Conservation (phyloP, 2,329 filamentous ascomycete genomes). For the Xylariaceae sp. region DNA sequence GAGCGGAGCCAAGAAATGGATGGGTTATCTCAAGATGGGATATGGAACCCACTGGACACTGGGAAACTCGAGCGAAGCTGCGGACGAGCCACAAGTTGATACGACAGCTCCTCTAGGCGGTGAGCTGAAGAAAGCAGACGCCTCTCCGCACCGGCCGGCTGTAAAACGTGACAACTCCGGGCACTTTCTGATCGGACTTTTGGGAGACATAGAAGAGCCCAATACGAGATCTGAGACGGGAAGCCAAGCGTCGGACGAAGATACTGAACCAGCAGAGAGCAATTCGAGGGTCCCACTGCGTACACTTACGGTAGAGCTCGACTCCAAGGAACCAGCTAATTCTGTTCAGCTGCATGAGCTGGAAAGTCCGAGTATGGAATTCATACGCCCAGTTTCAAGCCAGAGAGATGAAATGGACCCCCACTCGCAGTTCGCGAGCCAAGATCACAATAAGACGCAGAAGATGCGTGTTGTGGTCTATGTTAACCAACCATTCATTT, state of each 20-base stretch:
- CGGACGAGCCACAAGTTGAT: slow-evolving; percentile 10
- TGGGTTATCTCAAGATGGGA: slow-evolving; percentile 63
- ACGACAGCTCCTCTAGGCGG: not conserved
- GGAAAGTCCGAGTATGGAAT: slow-evolving; percentile 35
- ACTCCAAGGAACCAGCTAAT: slow-evolving; percentile 41
- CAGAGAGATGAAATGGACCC: slow-evolving; percentile 18
- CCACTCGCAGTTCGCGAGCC: slow-evolving; percentile 36
- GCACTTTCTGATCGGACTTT: slow-evolving; percentile 64
- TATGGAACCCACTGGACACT: slow-evolving; percentile 65
- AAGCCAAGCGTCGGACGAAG: slow-evolving; percentile 18
- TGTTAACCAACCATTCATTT: slow-evolving; percentile 71
- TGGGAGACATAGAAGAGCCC: slow-evolving; percentile 57
- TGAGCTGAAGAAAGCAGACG: not conserved
- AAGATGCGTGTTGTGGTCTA: slow-evolving; percentile 69
- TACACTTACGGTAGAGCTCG: slow-evolving; percentile 64
- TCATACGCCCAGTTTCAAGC: slow-evolving; percentile 14
- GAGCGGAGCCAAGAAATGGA: slow-evolving; percentile 50
- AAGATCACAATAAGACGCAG: slow-evolving; percentile 51
- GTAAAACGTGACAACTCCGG: slow-evolving; percentile 29
- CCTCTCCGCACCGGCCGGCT: not conserved
- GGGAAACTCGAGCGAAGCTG: slow-evolving; percentile 25
- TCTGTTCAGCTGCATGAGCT: slow-evolving; percentile 45
- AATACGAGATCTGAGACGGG: slow-evolving; percentile 30
- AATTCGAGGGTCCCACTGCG: slow-evolving; percentile 59
- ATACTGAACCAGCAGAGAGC: slow-evolving; percentile 33